phyloP scores from a whole-genome alignment of 2,329 filamentous ascomycete species.

The Aplosporella prunicola region DNA sequence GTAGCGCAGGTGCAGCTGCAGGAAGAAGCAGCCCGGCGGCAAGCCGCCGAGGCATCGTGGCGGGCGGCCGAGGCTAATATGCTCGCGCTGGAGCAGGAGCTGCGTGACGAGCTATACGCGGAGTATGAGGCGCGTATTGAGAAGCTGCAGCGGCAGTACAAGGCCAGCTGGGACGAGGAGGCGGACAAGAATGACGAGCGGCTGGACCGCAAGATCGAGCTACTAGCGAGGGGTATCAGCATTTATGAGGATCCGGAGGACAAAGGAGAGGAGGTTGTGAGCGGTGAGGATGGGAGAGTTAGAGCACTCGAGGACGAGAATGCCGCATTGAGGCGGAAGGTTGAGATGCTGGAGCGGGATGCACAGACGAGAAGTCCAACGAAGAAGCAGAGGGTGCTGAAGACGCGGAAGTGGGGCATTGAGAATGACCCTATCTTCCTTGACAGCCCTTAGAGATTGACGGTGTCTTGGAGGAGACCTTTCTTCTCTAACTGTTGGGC shows the following conservation, averaged over 20 bases:
- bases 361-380: constrained; percentile 21
- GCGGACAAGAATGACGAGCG: constrained; percentile 70
- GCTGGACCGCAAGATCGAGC: constrained; percentile 78
- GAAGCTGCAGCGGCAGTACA: constrained; percentile 71
- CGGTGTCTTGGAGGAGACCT: no score
- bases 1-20: constrained; percentile 59
- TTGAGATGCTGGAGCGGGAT: constrained; percentile 34
- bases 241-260: constrained; percentile 34
- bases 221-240: constrained; percentile 41
- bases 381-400: constrained; percentile 42
- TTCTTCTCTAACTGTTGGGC: no score
- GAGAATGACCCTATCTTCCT: constrained; percentile 11
- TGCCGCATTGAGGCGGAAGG: constrained; percentile 28
- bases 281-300: constrained; percentile 18
- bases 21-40: constrained; percentile 59
- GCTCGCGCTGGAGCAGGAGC: constrained; percentile 70
- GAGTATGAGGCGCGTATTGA: constrained; percentile 77
- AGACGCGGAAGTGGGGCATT: constrained; percentile 37
- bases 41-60: constrained; percentile 64
- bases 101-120: constrained; percentile 78
- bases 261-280: constrained; percentile 28
- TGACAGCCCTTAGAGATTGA: no score
- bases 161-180: constrained; percentile 67
- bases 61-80: constrained; percentile 53
- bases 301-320: constrained; percentile 39